phyloP scores from a whole-genome alignment of 371 early-diverging fungal species.

The Mucor racemosus region DNA sequence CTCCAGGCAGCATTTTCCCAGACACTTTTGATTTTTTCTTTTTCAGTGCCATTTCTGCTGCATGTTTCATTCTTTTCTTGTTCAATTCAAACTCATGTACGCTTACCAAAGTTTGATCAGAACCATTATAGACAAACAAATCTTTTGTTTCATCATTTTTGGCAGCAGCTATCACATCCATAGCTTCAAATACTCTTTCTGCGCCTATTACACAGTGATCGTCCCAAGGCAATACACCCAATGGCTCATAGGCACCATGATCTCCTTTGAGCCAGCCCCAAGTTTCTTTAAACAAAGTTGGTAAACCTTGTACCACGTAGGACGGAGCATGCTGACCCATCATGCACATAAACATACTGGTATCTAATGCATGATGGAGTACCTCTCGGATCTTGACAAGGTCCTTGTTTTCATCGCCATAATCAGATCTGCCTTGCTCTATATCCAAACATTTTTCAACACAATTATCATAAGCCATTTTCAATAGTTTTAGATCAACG shows the following conservation, averaged over 20 bases:
- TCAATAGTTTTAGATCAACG: slow-evolving; percentile 20
- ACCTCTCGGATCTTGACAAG: slow-evolving; percentile 36
- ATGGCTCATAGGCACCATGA: slow-evolving; percentile 21
- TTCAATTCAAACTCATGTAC: slow-evolving; percentile 5
- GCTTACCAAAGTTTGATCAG: slow-evolving; percentile 15
- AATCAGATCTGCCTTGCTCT: slow-evolving; percentile 34
- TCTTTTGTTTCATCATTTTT: slow-evolving; percentile 11
- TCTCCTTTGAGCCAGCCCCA: slow-evolving; percentile 37
- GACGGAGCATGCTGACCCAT: slow-evolving; percentile 40
- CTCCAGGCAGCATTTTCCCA: neutral
- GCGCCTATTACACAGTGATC: slow-evolving; percentile 24
- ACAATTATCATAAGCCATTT: slow-evolving; percentile 30
- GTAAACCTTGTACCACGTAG: slow-evolving; percentile 43
- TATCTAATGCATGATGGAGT: slow-evolving; percentile 35
- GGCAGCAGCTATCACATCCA: slow-evolving; percentile 10
- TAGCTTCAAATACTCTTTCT: slow-evolving; percentile 15
- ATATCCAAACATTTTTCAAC: slow-evolving; percentile 24
- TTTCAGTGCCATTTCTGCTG: neutral
- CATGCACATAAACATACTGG: slow-evolving; percentile 38
- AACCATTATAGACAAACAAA: slow-evolving; percentile 29
- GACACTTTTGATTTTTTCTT: neutral
- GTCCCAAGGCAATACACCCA: slow-evolving; percentile 8
- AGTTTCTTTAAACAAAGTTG: slow-evolving; percentile 29
- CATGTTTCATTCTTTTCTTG: neutral
- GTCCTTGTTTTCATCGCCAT: slow-evolving; percentile 43